phyloP scores from a whole-genome alignment of 2,329 filamentous ascomycete genomes.

The Colletotrichum eleusines region DNA sequence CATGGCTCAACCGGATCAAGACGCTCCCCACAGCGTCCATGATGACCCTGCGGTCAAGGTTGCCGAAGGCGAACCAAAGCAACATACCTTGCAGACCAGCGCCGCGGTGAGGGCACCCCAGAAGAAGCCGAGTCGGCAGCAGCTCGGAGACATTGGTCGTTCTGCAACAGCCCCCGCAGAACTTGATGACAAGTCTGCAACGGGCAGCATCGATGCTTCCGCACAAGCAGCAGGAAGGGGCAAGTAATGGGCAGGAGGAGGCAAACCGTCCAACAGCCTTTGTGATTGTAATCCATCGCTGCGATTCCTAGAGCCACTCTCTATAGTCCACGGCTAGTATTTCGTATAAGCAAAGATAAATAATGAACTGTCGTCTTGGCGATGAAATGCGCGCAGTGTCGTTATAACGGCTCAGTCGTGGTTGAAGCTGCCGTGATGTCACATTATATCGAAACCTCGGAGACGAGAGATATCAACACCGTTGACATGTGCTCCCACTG shows the following conservation, averaged over 20 bases:
- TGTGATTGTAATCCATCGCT: slow-evolving; percentile 18
- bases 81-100: slow-evolving; percentile 7
- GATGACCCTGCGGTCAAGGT: slow-evolving; percentile 16
- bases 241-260: background rate
- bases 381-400: background rate
- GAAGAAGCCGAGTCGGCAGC: slow-evolving; percentile 7
- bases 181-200: background rate
- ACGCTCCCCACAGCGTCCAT: slow-evolving; percentile 4
- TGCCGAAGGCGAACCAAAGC: slow-evolving; percentile 6
- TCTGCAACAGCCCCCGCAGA: slow-evolving; percentile 7
- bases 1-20: background rate
- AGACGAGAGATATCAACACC: background rate
- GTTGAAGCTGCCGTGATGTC: background rate
- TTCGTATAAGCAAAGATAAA: background rate
- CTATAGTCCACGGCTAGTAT: slow-evolving; percentile 8
- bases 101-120: background rate
- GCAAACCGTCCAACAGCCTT: slow-evolving; percentile 5
- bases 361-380: background rate
- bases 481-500: background rate
- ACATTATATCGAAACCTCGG: background rate
- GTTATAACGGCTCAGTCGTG: background rate
- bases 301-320: slow-evolving; percentile 6
- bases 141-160: slow-evolving; percentile 7
- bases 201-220: background rate
- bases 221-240: background rate